phyloP scores from a whole-genome alignment of 176 grass and related monocot genomes.

The maize (Zea mays) region Zm-B73-REFERENCE-NAM-5.0 NC_050102.1:122364501-122365000 shows the following conservation, averaged over 20 bases:
- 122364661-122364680: neutral
- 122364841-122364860: too few relatives aligned
- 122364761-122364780: too few relatives aligned
- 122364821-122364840: too few relatives aligned
- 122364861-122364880: neutral
- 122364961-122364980: neutral
- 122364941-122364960: neutral
- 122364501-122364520: slow-evolving; percentile 31
- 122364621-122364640: slow-evolving; percentile 25
- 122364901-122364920: slow-evolving; percentile 21
- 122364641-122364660: neutral
- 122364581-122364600: slow-evolving; percentile 9
- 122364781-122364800: too few relatives aligned
- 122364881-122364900: neutral
- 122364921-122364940: slow-evolving; percentile 7
- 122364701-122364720: too few relatives aligned
- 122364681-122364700: neutral
- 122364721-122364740: too few relatives aligned
- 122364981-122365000: neutral
- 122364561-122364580: slow-evolving; percentile 5
- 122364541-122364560: slow-evolving; percentile 11
- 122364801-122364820: too few relatives aligned
- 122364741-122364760: too few relatives aligned
- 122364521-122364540: slow-evolving; percentile 23
- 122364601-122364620: slow-evolving; percentile 18